phyloP scores from a whole-genome alignment of 2,329 filamentous ascomycete genomes.

The Ceratocystiopsis sp. region DNA sequence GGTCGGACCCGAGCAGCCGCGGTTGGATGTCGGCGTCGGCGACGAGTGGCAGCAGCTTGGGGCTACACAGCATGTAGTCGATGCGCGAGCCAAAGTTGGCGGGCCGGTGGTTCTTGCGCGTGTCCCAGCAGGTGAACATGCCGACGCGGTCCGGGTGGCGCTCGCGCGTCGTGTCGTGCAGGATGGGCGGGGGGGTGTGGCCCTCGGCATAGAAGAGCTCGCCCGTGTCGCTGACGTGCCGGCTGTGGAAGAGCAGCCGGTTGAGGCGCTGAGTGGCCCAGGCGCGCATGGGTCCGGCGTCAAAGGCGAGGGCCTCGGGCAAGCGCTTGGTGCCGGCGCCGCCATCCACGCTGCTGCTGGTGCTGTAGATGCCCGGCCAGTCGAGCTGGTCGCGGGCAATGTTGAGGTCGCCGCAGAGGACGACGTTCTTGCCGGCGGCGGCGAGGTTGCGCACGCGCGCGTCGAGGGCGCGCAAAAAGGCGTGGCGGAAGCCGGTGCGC shows the following conservation, averaged over 20 bases:
- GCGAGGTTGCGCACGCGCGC: conserved; percentile 70
- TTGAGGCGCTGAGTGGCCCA: conserved; percentile 61
- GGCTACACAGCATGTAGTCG: conserved; percentile 78
- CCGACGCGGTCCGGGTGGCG: conserved; percentile 66
- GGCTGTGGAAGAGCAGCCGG: conserved; percentile 61
- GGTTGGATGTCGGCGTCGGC: conserved; percentile 72
- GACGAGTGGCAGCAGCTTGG: conserved; percentile 54
- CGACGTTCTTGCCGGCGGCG: conserved; percentile 63
- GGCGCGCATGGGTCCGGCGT: conserved; percentile 55
- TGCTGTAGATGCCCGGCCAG: too few species aligned
- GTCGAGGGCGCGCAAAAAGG: conserved; percentile 67
- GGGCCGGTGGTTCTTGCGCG: conserved; percentile 84
- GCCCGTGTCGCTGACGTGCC: conserved; percentile 40
- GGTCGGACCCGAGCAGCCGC: conserved; percentile 84
- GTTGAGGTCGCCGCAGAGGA: conserved; percentile 81
- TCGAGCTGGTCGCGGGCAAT: conserved; percentile 55
- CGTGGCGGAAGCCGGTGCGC: conserved; percentile 64
- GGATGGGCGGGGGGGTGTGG: conserved; percentile 29
- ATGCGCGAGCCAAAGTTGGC: conserved; percentile 87
- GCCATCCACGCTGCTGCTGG: conserved; percentile 45
- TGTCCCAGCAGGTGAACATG: conserved; percentile 98
- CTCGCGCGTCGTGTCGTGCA: conserved; percentile 70
- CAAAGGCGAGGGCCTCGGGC: conserved; percentile 47
- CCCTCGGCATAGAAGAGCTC: conserved; percentile 32
- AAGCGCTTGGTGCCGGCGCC: conserved; percentile 41